Base-by-base conservation (phyloP, 345 rosid species). In the Camelina laxa region DNA sequence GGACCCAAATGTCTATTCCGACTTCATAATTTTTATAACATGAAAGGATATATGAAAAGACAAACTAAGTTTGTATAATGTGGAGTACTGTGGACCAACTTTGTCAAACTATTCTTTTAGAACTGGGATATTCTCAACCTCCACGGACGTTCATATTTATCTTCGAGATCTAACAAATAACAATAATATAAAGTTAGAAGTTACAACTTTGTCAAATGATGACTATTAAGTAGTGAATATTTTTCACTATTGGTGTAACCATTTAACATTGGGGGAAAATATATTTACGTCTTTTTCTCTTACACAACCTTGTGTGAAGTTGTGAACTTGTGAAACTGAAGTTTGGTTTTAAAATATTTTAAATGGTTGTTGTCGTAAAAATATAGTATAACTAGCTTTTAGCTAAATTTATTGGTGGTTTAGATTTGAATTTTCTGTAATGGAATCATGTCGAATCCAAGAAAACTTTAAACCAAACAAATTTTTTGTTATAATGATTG, bases 81-180 rank as follows among this genome's bases (percentile, higher is more conserved):
- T 71, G 60, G 75, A 60, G 36, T 72, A 22, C 24, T 22, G 60
- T 74, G 53, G 78, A 65, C 78, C 78, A 48, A 16, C 41, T 21
- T 44, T 55, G 39, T 45, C 62, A 63, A 64, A 15, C 27, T 33
- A 11, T 22, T 21, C 16, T 15, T 8, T 57, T 44, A 24, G 55
- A 30, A 56, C 55, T 59, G 13, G 10, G 39, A 69, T 70, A 45
- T 70, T 70, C 31, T 69, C 20, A 33, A 57, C 9, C 31, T 69
- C 20, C 44, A 57, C 9, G 10, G 21, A 45, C 12, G 56, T 14
- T 33, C 65, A 45, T 58, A 31, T 57, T 57, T 30, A 19, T 58
- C 56, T 69, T 57, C 27, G 45, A 58, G 44, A 16, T 58, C 8
- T 54, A 50, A 2, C n/a, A 44, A n/a, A n/a, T n/a, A n/a, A n/a